Percentiles rank a stretch among this genome's conserved stretches.
phyloP scores from a whole-genome alignment of 2,329 filamentous ascomycete species.

The Botryosphaeria dothidea region DNA sequence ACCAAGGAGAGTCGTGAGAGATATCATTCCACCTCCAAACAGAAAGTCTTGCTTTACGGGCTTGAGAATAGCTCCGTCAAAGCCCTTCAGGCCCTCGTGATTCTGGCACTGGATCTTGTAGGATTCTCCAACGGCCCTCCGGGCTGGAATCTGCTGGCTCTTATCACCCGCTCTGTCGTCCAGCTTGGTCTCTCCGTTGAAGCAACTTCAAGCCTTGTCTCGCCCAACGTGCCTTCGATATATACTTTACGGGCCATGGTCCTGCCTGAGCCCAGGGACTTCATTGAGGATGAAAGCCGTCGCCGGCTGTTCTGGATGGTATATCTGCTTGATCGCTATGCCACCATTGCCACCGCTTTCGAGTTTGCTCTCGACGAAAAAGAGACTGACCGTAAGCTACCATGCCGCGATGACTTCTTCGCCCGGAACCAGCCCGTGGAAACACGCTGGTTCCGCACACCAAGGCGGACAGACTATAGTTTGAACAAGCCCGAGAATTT shows the following conservation, averaged over 20 bases:
- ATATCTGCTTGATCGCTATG: constrained; percentile 85
- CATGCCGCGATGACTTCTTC: constrained; percentile 86
- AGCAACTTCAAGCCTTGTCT: constrained; percentile 73
- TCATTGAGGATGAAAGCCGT: constrained; percentile 85
- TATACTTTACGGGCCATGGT: constrained; percentile 86
- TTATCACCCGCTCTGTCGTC: constrained; percentile 86
- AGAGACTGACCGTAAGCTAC: constrained; percentile 83
- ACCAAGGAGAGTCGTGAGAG: constrained; percentile 71
- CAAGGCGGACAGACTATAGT: constrained; percentile 58
- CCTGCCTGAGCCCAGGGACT: constrained; percentile 78
- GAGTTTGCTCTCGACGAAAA: constrained; percentile 88
- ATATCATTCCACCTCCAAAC: constrained; percentile 80
- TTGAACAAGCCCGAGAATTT: constrained; percentile 76
- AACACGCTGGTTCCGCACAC: constrained; percentile 72
- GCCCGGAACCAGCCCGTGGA: constrained; percentile 80
- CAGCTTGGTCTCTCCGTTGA: constrained; percentile 86
- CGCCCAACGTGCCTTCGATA: constrained; percentile 79
- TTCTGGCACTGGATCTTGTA: constrained; percentile 80
- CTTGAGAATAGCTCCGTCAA: constrained; percentile 89
- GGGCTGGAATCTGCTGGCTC: constrained; percentile 86
- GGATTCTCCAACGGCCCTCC: constrained; percentile 88
- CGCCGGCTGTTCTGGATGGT: constrained; percentile 92
- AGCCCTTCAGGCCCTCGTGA: constrained; percentile 82
- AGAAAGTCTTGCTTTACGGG: constrained; percentile 82
- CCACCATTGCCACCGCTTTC: constrained; percentile 87